phyloP scores from a whole-genome alignment of 345 rosid species.

The Cardamine resedifolia region DNA sequence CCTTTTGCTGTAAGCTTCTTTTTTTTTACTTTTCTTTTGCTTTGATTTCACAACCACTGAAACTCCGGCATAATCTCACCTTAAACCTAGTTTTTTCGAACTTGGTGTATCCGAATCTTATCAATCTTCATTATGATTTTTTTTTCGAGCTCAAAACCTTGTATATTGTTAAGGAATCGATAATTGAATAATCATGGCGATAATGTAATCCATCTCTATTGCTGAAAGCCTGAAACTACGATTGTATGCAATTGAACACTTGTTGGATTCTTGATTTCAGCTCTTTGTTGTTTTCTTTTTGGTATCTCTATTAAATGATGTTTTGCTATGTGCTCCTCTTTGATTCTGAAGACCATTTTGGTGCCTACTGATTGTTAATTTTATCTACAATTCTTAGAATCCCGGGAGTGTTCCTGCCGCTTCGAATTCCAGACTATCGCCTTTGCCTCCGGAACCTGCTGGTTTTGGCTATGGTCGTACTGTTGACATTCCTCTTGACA shows the following conservation, averaged over 20 bases:
- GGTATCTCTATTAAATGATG: not conserved
- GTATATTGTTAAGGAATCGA: not conserved
- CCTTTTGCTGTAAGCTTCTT: slow-evolving; percentile 84
- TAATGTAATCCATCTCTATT: not conserved
- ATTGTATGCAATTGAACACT: not conserved
- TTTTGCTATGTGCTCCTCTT: slow-evolving; percentile 9
- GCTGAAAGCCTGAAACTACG: not conserved
- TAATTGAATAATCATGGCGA: not conserved
- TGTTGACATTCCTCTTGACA: slow-evolving; percentile 88
- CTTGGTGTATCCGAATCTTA: slow-evolving; percentile 3
- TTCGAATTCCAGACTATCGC: slow-evolving; percentile 77
- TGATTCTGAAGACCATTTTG: not conserved
- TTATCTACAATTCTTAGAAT: slow-evolving; percentile 46
- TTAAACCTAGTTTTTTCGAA: not conserved
- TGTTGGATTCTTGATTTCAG: not conserved
- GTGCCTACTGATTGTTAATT: slow-evolving; percentile 3
- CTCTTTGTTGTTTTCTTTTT: not conserved
- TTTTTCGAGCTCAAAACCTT: not conserved
- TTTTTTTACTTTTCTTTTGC: not conserved
- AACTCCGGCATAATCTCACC: not conserved
- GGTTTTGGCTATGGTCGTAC: slow-evolving; percentile 74
- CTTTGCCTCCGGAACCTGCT: slow-evolving; percentile 92
- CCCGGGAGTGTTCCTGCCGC: slow-evolving; percentile 63
- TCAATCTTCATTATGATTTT: not conserved
- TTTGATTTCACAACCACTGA: not conserved